Conservation (phyloP, 768 basidiomycete genomes). For the Pisolithus albus region DNA sequence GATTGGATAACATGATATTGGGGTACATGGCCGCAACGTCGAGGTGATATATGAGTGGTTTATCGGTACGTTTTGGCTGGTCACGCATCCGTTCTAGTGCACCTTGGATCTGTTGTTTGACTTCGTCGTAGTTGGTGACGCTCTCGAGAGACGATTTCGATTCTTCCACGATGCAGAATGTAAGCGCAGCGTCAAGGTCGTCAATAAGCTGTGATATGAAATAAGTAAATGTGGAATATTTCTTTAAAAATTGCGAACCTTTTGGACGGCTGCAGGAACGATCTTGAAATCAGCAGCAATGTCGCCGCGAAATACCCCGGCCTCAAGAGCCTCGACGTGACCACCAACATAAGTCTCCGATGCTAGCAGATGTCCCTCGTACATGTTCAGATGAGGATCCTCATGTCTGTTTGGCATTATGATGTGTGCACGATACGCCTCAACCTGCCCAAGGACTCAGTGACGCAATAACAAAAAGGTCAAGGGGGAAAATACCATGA, state of each 20-base stretch:
- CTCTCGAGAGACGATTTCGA: slow-evolving; percentile 68
- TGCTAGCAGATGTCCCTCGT: slow-evolving; percentile 92
- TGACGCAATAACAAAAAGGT: background rate
- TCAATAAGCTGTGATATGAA: slow-evolving; percentile 66
- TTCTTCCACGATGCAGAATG: slow-evolving; percentile 85
- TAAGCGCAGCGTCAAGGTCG: slow-evolving; percentile 87
- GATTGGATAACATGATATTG: slow-evolving; percentile 99
- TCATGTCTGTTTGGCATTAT: slow-evolving; percentile 99
- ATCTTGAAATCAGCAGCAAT: slow-evolving; percentile 95
- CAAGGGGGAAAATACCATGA: slow-evolving; percentile 65
- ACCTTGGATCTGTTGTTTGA: slow-evolving; percentile 69
- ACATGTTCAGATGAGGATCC: slow-evolving; percentile 86
- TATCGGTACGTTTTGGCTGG: slow-evolving; percentile 81
- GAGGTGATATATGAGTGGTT: slow-evolving; percentile 94
- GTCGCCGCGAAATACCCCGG: slow-evolving; percentile 96
- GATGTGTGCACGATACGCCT: slow-evolving; percentile 85
- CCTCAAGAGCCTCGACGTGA: slow-evolving; percentile 98
- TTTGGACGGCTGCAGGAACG: slow-evolving; percentile 76
- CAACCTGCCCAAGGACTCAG: slow-evolving; percentile 54
- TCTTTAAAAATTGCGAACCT: slow-evolving; percentile 39
- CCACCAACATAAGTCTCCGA: slow-evolving; percentile 99
- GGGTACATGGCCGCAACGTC: slow-evolving; percentile 99
- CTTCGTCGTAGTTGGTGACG: slow-evolving; percentile 93
- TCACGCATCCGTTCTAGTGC: slow-evolving; percentile 88
- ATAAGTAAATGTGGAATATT: background rate